Conservation (phyloP, 2,329 filamentous ascomycete species). For the Raffaelea albimanens region DNA sequence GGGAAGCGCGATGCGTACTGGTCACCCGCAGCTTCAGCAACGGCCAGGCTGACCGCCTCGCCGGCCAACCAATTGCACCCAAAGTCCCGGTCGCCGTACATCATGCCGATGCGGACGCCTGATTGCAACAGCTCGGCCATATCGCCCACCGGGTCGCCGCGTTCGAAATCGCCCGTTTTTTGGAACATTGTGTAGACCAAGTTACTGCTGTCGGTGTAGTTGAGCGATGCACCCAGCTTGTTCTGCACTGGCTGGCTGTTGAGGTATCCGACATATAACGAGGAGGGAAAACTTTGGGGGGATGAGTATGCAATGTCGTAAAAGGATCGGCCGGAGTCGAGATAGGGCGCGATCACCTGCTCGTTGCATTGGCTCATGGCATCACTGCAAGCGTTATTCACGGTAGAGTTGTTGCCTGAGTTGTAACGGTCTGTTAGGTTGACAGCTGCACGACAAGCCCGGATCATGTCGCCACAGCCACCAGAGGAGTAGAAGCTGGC, state of each 20-base stretch:
- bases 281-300: constrained; percentile 53
- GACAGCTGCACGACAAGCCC: constrained; percentile 37
- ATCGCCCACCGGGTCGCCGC: constrained; percentile 46
- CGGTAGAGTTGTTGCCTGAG: constrained; percentile 26
- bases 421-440: constrained; percentile 27
- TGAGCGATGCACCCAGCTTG: constrained; percentile 53
- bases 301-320: constrained; percentile 52
- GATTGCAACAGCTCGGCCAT: constrained; percentile 51
- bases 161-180: constrained; percentile 51
- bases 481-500: constrained; percentile 33
- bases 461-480: constrained; percentile 46
- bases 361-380: constrained; percentile 46
- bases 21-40: constrained; percentile 39
- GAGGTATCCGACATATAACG: constrained; percentile 54
- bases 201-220: constrained; percentile 42
- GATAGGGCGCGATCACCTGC: constrained; percentile 49
- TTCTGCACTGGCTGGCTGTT: constrained; percentile 46
- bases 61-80: constrained; percentile 67
- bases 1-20: constrained; percentile 47
- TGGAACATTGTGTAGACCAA: constrained; percentile 37
- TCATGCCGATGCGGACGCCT: constrained; percentile 59
- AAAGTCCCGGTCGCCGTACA: constrained; percentile 59
- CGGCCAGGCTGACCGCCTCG: constrained; percentile 57
- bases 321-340: constrained; percentile 41
- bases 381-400: constrained; percentile 39